Evolutionary conservation across 495 filamentous ascomycete species (phyloP).

Genomic region (Podospora anserina): DNA sequence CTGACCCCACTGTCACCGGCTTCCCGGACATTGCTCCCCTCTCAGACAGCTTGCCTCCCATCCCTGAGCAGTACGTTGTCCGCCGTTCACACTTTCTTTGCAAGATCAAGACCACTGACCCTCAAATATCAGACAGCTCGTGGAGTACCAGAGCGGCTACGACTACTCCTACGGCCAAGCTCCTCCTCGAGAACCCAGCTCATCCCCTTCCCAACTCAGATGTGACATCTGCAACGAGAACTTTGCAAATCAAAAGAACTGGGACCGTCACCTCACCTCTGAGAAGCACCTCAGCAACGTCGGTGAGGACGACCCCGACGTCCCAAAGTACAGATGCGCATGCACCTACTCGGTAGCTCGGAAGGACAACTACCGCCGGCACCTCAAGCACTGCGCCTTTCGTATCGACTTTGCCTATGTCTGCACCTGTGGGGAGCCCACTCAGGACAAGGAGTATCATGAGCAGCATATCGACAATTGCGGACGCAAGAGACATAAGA

Average conservation of each 20-base stretch:
- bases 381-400: slow-evolving; percentile 7
- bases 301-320: neutral
- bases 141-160: neutral
- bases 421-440: slow-evolving; percentile 11
- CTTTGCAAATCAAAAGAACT: slow-evolving; percentile 11
- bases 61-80: neutral
- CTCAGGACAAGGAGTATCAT: slow-evolving; percentile 5
- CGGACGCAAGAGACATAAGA: slow-evolving; percentile 1
- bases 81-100: neutral
- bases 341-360: slow-evolving; percentile 8
- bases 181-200: neutral
- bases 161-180: neutral
- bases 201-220: neutral
- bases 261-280: slow-evolving; percentile 4
- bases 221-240: slow-evolving; percentile 30
- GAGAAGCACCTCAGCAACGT: neutral
- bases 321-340: slow-evolving; percentile 3
- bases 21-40: neutral
- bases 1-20: neutral
- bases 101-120: neutral
- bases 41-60: neutral
- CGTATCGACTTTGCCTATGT: neutral
- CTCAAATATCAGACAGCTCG: neutral
- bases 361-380: slow-evolving; percentile 14
- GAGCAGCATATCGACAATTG: slow-evolving; percentile 7